Conservation (phyloP, 2,329 filamentous ascomycete genomes). For the Pezicula rhizophila region DNA sequence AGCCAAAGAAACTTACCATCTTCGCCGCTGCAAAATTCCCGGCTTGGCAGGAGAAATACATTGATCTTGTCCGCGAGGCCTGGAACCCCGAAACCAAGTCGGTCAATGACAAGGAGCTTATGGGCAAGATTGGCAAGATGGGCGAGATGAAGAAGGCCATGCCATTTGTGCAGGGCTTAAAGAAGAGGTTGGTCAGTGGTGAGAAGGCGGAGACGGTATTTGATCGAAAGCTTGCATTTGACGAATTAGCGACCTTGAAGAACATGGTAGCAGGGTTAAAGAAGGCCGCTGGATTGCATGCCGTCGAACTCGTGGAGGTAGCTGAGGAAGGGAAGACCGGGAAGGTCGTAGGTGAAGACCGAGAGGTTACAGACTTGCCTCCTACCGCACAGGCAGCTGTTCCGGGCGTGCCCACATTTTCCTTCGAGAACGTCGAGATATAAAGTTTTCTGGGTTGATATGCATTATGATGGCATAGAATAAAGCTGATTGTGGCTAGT, state of each 20-base stretch:
- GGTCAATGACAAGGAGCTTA: constrained; percentile 76
- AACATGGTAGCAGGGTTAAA: constrained; percentile 78
- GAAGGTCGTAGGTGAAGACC: constrained; percentile 45
- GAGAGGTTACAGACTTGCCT: constrained; percentile 51
- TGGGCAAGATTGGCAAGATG: constrained; percentile 72
- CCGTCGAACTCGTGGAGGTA: constrained; percentile 67
- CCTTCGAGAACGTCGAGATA: constrained; percentile 73
- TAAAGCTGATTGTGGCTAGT: background rate
- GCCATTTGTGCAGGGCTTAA: constrained; percentile 87
- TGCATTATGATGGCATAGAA: background rate
- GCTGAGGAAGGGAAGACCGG: constrained; percentile 65
- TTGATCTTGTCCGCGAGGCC: constrained; percentile 68
- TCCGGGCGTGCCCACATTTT: constrained; percentile 75
- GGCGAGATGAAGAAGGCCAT: constrained; percentile 95
- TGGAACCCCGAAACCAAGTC: constrained; percentile 58
- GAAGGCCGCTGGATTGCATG: constrained; percentile 65
- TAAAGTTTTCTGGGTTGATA: background rate
- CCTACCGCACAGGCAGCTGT: constrained; percentile 66
- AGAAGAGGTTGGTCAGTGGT: constrained; percentile 72
- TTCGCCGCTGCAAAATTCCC: constrained; percentile 78
- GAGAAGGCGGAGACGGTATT: constrained; percentile 65
- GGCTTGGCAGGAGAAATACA: constrained; percentile 85
- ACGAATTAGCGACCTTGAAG: constrained; percentile 69
- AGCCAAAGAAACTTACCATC: constrained; percentile 86
- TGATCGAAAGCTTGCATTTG: constrained; percentile 78